Percentiles rank a stretch among this genome's conserved stretches.
phyloP scores from a whole-genome alignment of 257 asterid species.

The Hygrophila difformis region DNA sequence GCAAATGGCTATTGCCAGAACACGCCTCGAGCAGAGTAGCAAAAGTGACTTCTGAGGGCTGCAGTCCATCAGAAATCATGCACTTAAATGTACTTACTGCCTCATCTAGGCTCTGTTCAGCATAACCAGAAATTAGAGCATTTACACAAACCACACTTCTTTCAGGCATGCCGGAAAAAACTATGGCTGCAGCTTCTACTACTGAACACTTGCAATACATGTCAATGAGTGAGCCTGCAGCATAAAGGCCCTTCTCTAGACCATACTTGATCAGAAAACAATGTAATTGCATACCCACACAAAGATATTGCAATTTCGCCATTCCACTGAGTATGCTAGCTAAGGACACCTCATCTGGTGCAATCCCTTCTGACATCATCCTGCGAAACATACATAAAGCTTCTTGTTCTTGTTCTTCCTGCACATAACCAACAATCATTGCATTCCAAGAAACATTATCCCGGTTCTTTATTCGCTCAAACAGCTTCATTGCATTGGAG shows the following conservation, averaged over 20 bases:
- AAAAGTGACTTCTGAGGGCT: conserved; percentile 83
- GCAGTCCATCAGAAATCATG: conserved; percentile 50
- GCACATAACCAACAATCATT: conserved; percentile 75
- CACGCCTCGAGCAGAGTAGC: conserved; percentile 75
- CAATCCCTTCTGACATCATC: conserved; percentile 45
- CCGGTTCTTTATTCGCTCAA: conserved; percentile 42
- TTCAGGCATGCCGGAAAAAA: conserved; percentile 57
- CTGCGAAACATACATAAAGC: conserved; percentile 55
- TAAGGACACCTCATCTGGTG: conserved; percentile 81
- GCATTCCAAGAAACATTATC: conserved; percentile 92
- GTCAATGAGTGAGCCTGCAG: conserved; percentile 83
- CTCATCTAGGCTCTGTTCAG: conserved; percentile 27
- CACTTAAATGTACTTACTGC: conserved; percentile 38
- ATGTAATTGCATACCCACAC: conserved; percentile 65
- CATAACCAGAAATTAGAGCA: conserved; percentile 72
- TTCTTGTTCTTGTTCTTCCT: conserved; percentile 51
- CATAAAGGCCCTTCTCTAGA: conserved; percentile 53
- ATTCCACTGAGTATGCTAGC: conserved; percentile 76
- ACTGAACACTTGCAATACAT: conserved; percentile 84
- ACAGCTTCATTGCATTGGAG: conserved; percentile 44
- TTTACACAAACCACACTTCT: conserved; percentile 54
- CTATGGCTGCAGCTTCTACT: conserved; percentile 39
- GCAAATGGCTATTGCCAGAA: conserved; percentile 19
- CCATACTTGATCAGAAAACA: conserved; percentile 60
- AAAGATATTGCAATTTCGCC: conserved; percentile 43